These are phyloP conservation scores for Rosa hybrid DNA, from an alignment of 331 rosid species.

Conservation along the genomic window DNA sequence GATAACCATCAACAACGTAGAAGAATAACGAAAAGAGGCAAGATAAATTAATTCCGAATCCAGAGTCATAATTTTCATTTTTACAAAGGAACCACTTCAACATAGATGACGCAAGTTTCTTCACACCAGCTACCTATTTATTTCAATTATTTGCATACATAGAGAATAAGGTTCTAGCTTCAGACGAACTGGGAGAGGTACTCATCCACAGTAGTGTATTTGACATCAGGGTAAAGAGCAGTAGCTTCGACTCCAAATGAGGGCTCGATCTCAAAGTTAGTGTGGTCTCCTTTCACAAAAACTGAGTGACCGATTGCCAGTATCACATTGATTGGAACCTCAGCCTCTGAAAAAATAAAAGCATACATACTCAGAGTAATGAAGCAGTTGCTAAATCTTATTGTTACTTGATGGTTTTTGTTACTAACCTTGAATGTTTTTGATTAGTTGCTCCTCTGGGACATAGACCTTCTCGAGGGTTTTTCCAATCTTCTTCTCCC, in stretches of 20 bases:
- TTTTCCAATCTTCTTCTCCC: slow-evolving; percentile 60
- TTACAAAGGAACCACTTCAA: neutral
- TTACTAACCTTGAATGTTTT: slow-evolving; percentile 47
- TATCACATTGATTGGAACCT: slow-evolving; percentile 35
- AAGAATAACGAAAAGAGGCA: neutral
- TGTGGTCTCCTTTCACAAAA: slow-evolving; percentile 59
- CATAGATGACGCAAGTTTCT: neutral
- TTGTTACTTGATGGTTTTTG: neutral
- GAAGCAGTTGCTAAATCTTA: neutral
- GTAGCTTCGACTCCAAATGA: slow-evolving; percentile 61
- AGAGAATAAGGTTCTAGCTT: neutral
- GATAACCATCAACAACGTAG: neutral
- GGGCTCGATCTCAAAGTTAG: slow-evolving; percentile 54
- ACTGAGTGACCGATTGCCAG: slow-evolving; percentile 42
- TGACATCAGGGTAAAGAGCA: slow-evolving; percentile 54
- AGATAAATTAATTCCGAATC: neutral
- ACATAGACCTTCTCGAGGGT: slow-evolving; percentile 44
- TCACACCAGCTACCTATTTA: neutral
- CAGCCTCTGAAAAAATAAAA: slow-evolving; percentile 40
- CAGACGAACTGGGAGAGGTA: slow-evolving; percentile 56
- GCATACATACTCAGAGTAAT: neutral
- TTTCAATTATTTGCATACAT: neutral
- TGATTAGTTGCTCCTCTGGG: slow-evolving; percentile 47
- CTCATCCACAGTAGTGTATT: slow-evolving; percentile 56
- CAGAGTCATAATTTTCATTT: neutral